Evolutionary conservation across 73 alveolate species (phyloP), one percentile per base, ranked within the genome.

Genomic region (Stentor roeselii): DNA sequence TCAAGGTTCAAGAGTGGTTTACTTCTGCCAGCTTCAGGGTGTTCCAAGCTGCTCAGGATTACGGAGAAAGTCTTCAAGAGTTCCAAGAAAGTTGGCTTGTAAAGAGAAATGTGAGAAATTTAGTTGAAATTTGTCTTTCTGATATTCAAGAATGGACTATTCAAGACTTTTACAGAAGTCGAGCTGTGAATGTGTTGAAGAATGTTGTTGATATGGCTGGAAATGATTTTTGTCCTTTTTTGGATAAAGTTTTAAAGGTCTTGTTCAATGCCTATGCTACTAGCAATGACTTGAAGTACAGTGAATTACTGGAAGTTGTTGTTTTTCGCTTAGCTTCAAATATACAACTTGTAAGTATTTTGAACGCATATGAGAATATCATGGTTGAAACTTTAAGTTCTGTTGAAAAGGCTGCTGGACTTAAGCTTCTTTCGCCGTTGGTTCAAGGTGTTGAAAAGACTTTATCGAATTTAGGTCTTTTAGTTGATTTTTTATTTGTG

Each of bases 121-220:
- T 67, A 1, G 41, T 67, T 21, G 27, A 67, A 30, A 21, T 67
- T 11, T 15, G 41, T 67, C 34, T 67, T 27, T 36, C 11, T 67
- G 80, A 67, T 67, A 67, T 67, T 21, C 80, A 67, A 67, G 80
- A 67, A 2, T 67, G 80, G 37, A 67, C 80, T 14, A 67, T 67
- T 21, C 80, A 67, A 34, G 80, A 67, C 2, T 32, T 21, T 21
- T 67, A 67, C 37, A n/a, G 80, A 30, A 67, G 80, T 34, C n/a
- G 37, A 67, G 80, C 80, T 21, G 80, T 32, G n/a, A 21, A 15
- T n/a, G 34, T 30, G 14, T 21, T 67, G 37, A 32, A 67, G 11
- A 21, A 67, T 67, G 37, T 40, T 14, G 34, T 67, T 21, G 14
- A 21, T 27, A 32, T 32, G 37, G 80, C 80, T 27, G 27, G 34